Conservation (phyloP, 2,329 filamentous ascomycete species). For the Diaporthe citrichinensis region DNA sequence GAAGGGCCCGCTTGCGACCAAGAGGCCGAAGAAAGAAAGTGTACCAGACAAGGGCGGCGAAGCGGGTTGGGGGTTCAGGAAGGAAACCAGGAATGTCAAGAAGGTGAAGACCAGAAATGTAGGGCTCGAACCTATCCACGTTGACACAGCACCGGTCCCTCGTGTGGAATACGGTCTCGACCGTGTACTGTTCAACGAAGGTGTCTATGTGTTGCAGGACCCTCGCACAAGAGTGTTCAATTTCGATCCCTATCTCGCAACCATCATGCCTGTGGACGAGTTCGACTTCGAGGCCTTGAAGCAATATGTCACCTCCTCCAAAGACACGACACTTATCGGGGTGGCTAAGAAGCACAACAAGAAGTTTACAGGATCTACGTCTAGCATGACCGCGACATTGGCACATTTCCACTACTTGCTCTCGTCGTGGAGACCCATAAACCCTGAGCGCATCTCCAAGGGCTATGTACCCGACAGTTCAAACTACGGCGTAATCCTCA, state of each 20-base stretch:
- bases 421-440: slow-evolving; percentile 84
- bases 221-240: slow-evolving; percentile 91
- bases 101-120: slow-evolving; percentile 48
- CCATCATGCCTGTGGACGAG: slow-evolving; percentile 92
- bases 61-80: not conserved
- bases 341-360: slow-evolving; percentile 77
- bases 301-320: slow-evolving; percentile 91
- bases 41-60: not conserved
- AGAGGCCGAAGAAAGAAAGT: not conserved
- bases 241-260: slow-evolving; percentile 93
- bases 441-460: slow-evolving; percentile 75
- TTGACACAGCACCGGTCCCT: slow-evolving; percentile 61
- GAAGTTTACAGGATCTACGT: slow-evolving; percentile 95
- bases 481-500: slow-evolving; percentile 80
- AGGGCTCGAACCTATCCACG: slow-evolving; percentile 25
- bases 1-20: not conserved
- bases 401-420: slow-evolving; percentile 94
- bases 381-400: slow-evolving; percentile 91
- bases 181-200: slow-evolving; percentile 93
- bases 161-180: slow-evolving; percentile 82
- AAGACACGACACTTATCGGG: slow-evolving; percentile 79
- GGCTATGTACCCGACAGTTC: slow-evolving; percentile 73
- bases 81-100: slow-evolving; percentile 41
- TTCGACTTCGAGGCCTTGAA: slow-evolving; percentile 93
- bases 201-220: slow-evolving; percentile 93